Conservation (phyloP, 2,329 filamentous ascomycete genomes). For the Botrytis tulipae region DNA sequence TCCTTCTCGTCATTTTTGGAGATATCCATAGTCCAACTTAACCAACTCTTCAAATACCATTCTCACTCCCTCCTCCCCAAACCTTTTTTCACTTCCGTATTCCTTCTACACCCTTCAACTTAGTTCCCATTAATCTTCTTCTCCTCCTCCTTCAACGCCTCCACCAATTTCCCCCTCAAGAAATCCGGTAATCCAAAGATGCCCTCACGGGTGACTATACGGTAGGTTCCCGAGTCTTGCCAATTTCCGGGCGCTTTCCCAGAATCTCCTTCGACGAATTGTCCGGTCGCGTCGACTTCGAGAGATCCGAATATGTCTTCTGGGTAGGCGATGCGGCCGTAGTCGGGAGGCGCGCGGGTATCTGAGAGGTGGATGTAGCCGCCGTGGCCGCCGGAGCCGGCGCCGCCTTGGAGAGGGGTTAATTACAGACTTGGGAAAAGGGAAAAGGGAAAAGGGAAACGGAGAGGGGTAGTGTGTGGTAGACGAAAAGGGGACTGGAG, state of each 20-base stretch:
- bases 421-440: conserved; percentile 24
- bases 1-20: neutral
- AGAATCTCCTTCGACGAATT: conserved; percentile 42
- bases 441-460: too few relatives aligned
- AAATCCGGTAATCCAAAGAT: conserved; percentile 58
- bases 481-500: conserved; percentile 32
- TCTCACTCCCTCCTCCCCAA: too few relatives aligned
- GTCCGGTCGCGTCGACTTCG: conserved; percentile 57
- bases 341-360: conserved; percentile 61
- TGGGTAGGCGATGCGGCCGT: conserved; percentile 65
- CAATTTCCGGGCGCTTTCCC: conserved; percentile 45
- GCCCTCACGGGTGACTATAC: conserved; percentile 63
- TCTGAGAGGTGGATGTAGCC: conserved; percentile 67
- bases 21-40: neutral
- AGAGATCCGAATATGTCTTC: conserved; percentile 69
- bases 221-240: conserved; percentile 61
- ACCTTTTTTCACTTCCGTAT: neutral
- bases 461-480: neutral
- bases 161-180: conserved; percentile 52
- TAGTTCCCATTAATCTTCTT: conserved; percentile 26
- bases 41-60: neutral
- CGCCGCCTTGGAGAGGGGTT: conserved; percentile 46
- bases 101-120: conserved; percentile 23
- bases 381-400: conserved; percentile 57
- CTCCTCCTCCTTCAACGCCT: conserved; percentile 53